Evolutionary conservation across 2,329 filamentous ascomycete species (phyloP), one percentile per base, ranked within the genome.

Genomic region (Exophiala oligosperma): DNA sequence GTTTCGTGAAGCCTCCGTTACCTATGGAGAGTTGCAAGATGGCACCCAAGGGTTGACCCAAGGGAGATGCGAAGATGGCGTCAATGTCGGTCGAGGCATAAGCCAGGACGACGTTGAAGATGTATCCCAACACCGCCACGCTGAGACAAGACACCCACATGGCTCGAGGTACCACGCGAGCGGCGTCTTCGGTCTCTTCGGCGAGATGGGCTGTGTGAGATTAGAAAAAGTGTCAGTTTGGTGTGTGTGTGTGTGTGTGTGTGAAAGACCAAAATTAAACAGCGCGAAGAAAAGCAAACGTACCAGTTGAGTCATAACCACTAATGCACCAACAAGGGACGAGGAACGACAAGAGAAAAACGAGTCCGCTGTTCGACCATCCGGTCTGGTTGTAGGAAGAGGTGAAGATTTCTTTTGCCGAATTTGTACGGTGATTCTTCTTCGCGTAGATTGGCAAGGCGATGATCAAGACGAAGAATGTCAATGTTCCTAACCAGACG

Each of bases 381-480:
- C 24, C 32, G 2, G 50, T 53, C 40, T 53, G 50, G 50, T 53
- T 53, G 37, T 53, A 53, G 17, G 40, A 29, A 5, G 50, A 41
- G 11, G 50, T 53, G 50, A 53, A 53, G n/a, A 53, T 53, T 23
- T 46, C 8, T 17, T 53, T 53, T 5, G 50, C 32, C 3, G 37
- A 24, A n/a, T 38, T 44, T 3, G 46, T 48, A 11, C 21, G 8
- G 46, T 21, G 21, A 14, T 53, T 38, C 8, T 53, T 53, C 29
- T 21, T 17, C 11, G 50, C 40, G 17, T 41, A 41, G 29, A 44
- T 40, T 3, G 50, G 50, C 50, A 53, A 41, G n/a, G 50, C 50
- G 7, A 53, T 40, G 32, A 53, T 14, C n/a, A 53, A 47, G 29
- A 53, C 40, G 50, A 53, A 53, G 50, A 53, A 53, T n/a, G 50